These are phyloP conservation scores for Colletotrichum chrysophilum DNA, from an alignment of 2,329 filamentous ascomycete genomes.

Conservation along the genomic window DNA sequence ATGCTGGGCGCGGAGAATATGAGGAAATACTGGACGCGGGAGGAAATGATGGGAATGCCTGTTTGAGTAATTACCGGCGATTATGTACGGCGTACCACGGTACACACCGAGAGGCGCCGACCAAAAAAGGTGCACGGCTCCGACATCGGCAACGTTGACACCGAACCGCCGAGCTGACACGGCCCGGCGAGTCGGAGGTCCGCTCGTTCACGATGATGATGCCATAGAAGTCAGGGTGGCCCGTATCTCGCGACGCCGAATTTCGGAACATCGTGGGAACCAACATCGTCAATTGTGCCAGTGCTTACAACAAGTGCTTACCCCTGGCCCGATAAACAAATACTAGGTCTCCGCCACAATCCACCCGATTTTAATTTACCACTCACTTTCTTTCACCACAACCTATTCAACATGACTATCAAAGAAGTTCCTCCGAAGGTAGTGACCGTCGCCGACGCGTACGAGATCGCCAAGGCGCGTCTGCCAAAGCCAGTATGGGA, in stretches of 20 bases:
- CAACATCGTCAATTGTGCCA: not conserved
- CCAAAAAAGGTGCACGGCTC: not conserved
- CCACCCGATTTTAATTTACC: not conserved
- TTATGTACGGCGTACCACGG: not conserved
- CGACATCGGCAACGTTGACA: not conserved
- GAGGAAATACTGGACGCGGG: constrained; percentile 78
- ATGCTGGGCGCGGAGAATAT: constrained; percentile 85
- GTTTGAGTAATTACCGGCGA: constrained; percentile 54
- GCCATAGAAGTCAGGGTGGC: not conserved
- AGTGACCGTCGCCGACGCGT: constrained; percentile 20
- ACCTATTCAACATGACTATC: not conserved
- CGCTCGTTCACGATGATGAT: not conserved
- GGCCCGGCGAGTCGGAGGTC: not conserved
- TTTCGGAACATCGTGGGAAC: not conserved
- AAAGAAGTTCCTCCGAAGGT: not conserved
- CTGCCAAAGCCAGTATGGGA: constrained; percentile 22
- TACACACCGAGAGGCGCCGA: not conserved
- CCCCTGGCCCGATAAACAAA: not conserved
- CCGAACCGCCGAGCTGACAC: constrained; percentile 2
- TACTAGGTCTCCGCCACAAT: not conserved
- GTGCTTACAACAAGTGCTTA: not conserved
- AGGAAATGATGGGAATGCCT: constrained; percentile 74
- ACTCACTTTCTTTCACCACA: not conserved
- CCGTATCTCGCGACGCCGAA: not conserved
- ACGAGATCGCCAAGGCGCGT: constrained; percentile 5